A percentile compares a stretch with the other conserved stretches of the same genome.
phyloP scores from a whole-genome alignment of 2,329 filamentous ascomycete species.

The Penicillium polonicum region DNA sequence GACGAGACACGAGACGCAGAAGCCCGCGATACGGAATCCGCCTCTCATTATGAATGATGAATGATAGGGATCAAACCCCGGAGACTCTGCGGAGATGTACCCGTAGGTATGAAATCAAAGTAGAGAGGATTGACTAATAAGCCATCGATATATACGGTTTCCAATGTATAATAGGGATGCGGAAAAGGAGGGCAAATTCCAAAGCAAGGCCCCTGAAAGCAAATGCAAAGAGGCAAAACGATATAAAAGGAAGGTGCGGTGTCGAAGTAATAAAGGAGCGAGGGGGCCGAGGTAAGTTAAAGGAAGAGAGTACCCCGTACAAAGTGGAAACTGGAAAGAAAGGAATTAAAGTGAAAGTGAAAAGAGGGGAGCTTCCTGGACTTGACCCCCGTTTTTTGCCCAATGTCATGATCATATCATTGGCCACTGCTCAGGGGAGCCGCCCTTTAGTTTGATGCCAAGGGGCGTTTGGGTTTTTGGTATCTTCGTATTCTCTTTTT shows the following conservation, averaged over 20 bases:
- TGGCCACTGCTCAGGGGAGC: slow-evolving; percentile 9
- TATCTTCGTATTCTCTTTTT: neutral
- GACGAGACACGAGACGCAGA: slow-evolving; percentile 26
- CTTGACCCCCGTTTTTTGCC: neutral
- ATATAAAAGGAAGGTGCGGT: neutral
- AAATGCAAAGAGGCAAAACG: neutral
- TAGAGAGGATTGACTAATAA: slow-evolving; percentile 2
- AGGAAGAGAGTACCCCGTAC: neutral
- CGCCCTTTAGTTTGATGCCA: neutral
- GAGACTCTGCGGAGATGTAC: neutral
- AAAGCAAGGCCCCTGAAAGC: neutral
- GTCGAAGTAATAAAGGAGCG: neutral
- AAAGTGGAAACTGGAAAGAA: neutral
- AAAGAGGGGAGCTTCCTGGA: neutral
- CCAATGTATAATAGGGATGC: neutral
- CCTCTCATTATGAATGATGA: slow-evolving; percentile 34
- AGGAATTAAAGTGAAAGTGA: neutral
- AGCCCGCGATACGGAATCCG: slow-evolving; percentile 25
- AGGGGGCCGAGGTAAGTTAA: neutral
- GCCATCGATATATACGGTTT: slow-evolving; percentile 11
- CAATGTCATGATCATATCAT: slow-evolving; percentile 6
- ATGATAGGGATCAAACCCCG: neutral
- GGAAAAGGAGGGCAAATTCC: neutral
- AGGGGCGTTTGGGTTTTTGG: neutral
- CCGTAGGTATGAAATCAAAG: slow-evolving; percentile 8